Conservation (phyloP, 192 early-diverging fungal genomes). For the Coemansia umbellata region DNA sequence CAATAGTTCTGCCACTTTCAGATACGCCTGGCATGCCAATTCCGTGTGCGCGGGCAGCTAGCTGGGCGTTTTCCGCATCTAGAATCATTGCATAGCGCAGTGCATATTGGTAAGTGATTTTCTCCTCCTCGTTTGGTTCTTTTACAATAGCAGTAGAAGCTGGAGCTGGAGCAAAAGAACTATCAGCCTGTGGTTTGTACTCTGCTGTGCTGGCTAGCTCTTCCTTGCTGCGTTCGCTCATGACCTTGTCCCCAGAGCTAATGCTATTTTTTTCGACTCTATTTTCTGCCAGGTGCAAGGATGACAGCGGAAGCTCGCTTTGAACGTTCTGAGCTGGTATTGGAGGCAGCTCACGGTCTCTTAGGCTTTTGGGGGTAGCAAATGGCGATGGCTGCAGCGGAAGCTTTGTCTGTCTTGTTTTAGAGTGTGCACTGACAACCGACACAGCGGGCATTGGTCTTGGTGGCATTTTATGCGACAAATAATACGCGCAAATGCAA, state of each 20-base stretch:
- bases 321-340: not conserved
- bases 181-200: too few species aligned
- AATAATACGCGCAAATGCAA: too few species aligned
- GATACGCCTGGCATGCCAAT: not conserved
- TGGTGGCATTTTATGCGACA: conserved; percentile 11
- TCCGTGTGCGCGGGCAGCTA: conserved; percentile 33
- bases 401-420: not conserved
- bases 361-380: not conserved
- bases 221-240: too few species aligned
- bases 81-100: conserved; percentile 49
- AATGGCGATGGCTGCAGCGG: not conserved
- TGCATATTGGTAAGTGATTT: conserved; percentile 49
- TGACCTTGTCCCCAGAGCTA: too few species aligned
- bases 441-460: conserved; percentile 8
- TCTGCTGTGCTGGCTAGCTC: too few species aligned
- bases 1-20: not conserved
- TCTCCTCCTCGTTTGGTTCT: conserved; percentile 14
- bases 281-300: conserved; percentile 6
- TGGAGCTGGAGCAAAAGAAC: too few species aligned
- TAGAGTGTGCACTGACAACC: not conserved
- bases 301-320: not conserved
- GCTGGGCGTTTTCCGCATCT: conserved; percentile 42
- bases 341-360: not conserved
- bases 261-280: too few species aligned
- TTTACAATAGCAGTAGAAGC: too few species aligned